Conservation (phyloP, 1,139 yeast genomes). For the Scheffersomyces segobiensis region DNA sequence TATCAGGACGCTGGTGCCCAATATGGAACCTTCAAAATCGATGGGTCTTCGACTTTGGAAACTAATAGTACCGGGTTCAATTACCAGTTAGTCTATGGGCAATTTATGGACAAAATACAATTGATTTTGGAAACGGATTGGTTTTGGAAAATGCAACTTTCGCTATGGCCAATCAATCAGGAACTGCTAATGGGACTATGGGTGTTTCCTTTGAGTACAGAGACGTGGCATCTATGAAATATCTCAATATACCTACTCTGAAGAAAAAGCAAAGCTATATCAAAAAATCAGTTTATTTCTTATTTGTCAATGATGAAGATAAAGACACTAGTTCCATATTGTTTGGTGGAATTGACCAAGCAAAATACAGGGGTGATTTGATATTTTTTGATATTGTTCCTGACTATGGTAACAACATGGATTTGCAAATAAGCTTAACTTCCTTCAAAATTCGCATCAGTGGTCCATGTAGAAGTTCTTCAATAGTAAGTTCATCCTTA, state of each 20-base stretch:
- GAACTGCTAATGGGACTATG: constrained; percentile 56
- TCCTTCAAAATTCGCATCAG: constrained; percentile 6
- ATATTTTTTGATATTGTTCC: constrained; percentile 18
- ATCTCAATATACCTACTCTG: constrained; percentile 27
- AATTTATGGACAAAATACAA: constrained; percentile 60
- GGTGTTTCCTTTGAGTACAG: constrained; percentile 52
- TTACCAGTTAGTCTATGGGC: constrained; percentile 32
- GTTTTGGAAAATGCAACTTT: constrained; percentile 45
- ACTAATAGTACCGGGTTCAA: constrained; percentile 42
- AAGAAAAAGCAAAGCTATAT: constrained; percentile 28
- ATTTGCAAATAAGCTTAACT: constrained; percentile 24
- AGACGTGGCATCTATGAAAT: constrained; percentile 14
- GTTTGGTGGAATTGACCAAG: constrained; percentile 60
- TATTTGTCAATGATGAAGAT: constrained; percentile 45
- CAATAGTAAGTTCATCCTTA: too few relatives aligned
- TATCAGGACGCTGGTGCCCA: constrained; percentile 17
- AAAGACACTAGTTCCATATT: constrained; percentile 47
- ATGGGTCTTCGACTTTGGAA: constrained; percentile 45
- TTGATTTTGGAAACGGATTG: constrained; percentile 17
- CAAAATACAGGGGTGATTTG: constrained; percentile 51
- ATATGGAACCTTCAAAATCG: constrained; percentile 53
- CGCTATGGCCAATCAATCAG: constrained; percentile 57
- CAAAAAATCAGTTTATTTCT: constrained; percentile 31
- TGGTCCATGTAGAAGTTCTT: too few relatives aligned
- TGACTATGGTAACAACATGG: constrained; percentile 14